Evolutionary conservation across 345 rosid genomes (phyloP), one percentile per base, ranked within the genome.

Genomic region (Euphorbia lathyris): DNA sequence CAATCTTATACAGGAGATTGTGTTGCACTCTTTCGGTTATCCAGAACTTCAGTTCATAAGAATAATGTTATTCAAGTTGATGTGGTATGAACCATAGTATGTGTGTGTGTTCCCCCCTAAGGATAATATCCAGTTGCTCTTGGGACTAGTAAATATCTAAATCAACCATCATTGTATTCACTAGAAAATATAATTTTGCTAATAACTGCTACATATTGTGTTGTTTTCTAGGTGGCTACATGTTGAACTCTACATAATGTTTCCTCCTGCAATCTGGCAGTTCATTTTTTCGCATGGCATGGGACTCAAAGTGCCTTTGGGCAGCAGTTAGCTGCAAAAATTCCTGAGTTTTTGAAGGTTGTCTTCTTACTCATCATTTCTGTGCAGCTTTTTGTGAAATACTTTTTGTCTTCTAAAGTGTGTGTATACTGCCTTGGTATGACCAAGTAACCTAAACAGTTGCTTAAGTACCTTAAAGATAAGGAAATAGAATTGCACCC

Each of bases 221-320:
- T 25, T 55, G 13, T 36, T 40, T 56, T 56, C 66, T 42, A 96
- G 99, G 89, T 86, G 82, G 96, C 96, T 62, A 77, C 96, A 25
- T 90, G 62, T 82, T 96, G 82, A 86, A 89, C 79, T 90, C 99
- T 58, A 64, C 76, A 2, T 93, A 92, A 73, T 96, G 98, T 76
- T 92, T 90, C 81, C 89, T 96, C 79, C 89, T 96, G 82, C 99
- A 96, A 88, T 89, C 98, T 78, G 98, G 98, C 53, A 86, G 93
- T 32, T 84, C 95, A 55, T 17, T 90, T 75, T 96, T 92, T 80
- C n/a, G 82, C 78, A 30, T 96, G 99, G 99, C 94, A 89, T 79
- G 99, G 99, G 75, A 90, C 82, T 82, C 94, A 92, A 85, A 86
- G 99, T 82, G 79, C 95, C 27, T 85, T 76, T 79, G 98, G 92